phyloP scores from a whole-genome alignment of 2,329 filamentous ascomycete genomes.

The Pestalotiopsis sp. region DNA sequence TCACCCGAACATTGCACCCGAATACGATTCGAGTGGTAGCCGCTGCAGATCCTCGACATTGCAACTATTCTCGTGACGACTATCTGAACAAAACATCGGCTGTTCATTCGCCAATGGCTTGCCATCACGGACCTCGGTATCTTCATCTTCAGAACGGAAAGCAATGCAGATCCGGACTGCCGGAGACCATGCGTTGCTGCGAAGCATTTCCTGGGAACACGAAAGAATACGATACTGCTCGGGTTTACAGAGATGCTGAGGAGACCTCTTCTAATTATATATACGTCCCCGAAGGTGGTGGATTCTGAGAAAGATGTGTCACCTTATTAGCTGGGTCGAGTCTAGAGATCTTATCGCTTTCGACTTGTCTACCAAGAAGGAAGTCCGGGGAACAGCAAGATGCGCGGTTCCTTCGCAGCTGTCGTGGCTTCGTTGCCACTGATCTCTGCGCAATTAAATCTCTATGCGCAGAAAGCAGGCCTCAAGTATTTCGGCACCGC shows the following conservation, averaged over 20 bases:
- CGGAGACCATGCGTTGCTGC: not conserved
- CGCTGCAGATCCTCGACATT: not conserved
- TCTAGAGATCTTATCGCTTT: not conserved
- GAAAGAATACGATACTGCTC: no score
- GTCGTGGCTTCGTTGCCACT: constrained; percentile 31
- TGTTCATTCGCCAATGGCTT: constrained; percentile 11
- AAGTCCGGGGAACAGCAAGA: constrained; percentile 13
- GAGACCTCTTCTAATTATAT: no score
- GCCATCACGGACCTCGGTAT: not conserved
- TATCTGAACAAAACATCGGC: no score
- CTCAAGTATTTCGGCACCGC: constrained; percentile 65
- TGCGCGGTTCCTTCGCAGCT: constrained; percentile 24
- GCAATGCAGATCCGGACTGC: not conserved
- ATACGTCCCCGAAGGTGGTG: no score
- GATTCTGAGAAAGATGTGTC: no score
- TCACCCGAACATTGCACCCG: not conserved
- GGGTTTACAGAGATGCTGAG: no score
- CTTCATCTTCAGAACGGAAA: not conserved
- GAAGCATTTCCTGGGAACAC: not conserved
- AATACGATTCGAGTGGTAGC: constrained; percentile 5
- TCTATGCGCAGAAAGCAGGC: constrained; percentile 53
- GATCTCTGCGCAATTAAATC: constrained; percentile 44
- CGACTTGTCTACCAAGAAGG: not conserved
- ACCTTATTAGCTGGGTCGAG: not conserved
- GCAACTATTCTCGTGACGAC: not conserved